Conservation (phyloP, 148 eudicot species). For the Drosera capensis region DNA sequence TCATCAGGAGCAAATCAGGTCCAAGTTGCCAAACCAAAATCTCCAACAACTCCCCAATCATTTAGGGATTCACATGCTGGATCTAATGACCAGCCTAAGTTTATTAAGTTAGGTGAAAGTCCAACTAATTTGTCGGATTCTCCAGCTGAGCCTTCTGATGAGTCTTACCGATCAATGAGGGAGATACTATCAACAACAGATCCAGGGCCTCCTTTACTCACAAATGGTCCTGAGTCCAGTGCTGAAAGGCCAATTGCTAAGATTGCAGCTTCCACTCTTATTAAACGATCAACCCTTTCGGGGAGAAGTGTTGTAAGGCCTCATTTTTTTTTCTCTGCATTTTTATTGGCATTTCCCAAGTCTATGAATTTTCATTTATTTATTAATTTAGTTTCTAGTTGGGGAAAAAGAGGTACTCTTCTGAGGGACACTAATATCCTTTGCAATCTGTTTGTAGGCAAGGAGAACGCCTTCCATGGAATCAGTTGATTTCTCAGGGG, state of each 20-base stretch:
- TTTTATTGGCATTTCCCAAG: neutral
- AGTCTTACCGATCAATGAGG: constrained; percentile 61
- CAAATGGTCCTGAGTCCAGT: constrained; percentile 36
- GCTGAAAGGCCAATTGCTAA: constrained; percentile 43
- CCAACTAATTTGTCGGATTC: constrained; percentile 20
- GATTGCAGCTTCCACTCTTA: constrained; percentile 29
- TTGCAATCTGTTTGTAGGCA: constrained; percentile 23
- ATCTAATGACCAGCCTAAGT: constrained; percentile 27
- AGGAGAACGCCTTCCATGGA: constrained; percentile 76
- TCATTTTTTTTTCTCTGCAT: neutral
- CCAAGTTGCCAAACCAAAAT: constrained; percentile 33
- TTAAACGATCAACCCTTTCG: constrained; percentile 67
- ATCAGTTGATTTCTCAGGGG: constrained; percentile 94
- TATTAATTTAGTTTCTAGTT: neutral
- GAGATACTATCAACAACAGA: constrained; percentile 71
- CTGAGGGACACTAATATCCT: neutral
- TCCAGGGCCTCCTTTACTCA: constrained; percentile 56
- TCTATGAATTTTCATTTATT: neutral
- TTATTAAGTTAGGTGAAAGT: constrained; percentile 23
- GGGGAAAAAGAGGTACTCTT: neutral
- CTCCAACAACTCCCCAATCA: constrained; percentile 24
- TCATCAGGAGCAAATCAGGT: constrained; percentile 33
- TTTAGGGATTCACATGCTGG: constrained; percentile 25
- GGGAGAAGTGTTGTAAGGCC: constrained; percentile 66
- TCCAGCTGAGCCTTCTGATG: constrained; percentile 19